Base-by-base conservation (phyloP, 176 grass and related monocot species). In the Lolium perenne region DNA sequence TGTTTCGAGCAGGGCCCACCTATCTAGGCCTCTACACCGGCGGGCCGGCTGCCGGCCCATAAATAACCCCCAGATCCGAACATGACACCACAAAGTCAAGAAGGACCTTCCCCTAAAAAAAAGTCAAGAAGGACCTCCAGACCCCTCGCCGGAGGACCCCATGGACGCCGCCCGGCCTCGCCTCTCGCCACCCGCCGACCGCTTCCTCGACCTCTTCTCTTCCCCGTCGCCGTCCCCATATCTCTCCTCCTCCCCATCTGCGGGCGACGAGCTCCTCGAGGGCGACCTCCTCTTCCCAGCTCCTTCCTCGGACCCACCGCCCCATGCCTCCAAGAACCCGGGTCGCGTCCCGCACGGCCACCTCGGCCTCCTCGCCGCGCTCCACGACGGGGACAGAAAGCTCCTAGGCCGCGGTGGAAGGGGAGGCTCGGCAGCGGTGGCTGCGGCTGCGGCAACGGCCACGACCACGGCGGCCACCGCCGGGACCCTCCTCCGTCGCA, bases 251-350 rank as follows among this genome's bases (percentile, higher is more conserved):
- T 35, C 62, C 62, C 13, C 62, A 35, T 65, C 25, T 16, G 25
- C 62, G 13, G 25, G 12, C 62, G 62, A 65, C 62, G 62, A 65
- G 62, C 62, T 65, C 13, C 62, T 65, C 13, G 62, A 65, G 26
- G 62, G 62, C 62, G 62, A 65, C 62, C 62, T 65, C 25, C 62
- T 65, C 25, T 65, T 65, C 62, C 62, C 62, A 65, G 25, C 62
- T 65, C 62, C 62, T 65, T 32, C 62, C 25, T 65, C 62, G 25
- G 62, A 65, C 62, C 25, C 62, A 15, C 25, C 12, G 25, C 62
- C 62, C 5, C 62, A 65, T 65, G 62, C 62, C 25, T 32, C 62
- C 25, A 65, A 65, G 62, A 65, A 32, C 13, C 62, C 25, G 11
- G 62, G 25, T 16, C 62, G 62, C 13, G 62, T 65, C 13, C 62